Conservation (phyloP, 2,329 filamentous ascomycete species). For the Fusarium longipes region DNA sequence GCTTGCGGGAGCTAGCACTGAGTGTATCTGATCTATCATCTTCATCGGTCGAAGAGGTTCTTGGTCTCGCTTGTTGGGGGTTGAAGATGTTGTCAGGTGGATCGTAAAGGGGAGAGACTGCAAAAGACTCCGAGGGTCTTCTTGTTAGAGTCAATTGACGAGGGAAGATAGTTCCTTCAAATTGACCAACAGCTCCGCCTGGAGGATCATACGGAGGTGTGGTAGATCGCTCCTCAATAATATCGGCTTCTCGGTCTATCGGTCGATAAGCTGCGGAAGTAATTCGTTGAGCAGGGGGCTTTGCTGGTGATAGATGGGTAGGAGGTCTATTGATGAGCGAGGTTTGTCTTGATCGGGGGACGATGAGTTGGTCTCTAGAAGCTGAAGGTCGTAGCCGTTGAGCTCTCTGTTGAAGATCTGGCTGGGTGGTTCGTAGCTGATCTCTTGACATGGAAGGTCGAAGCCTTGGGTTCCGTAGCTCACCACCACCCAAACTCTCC, state of each 20-base stretch:
- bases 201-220: conserved; percentile 43
- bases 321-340: conserved; percentile 37
- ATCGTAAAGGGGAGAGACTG: conserved; percentile 42
- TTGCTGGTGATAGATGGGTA: conserved; percentile 33
- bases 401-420: conserved; percentile 49
- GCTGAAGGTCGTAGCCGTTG: conserved; percentile 55
- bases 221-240: conserved; percentile 43
- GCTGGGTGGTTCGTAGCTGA: conserved; percentile 48
- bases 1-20: conserved; percentile 43
- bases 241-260: conserved; percentile 29
- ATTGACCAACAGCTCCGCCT: conserved; percentile 36
- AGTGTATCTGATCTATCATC: conserved; percentile 34
- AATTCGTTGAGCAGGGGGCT: conserved; percentile 21
- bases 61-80: conserved; percentile 24
- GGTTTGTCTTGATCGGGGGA: conserved; percentile 39
- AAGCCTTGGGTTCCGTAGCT: conserved; percentile 56
- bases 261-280: conserved; percentile 40
- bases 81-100: conserved; percentile 35
- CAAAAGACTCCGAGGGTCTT: conserved; percentile 47
- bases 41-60: conserved; percentile 39
- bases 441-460: conserved; percentile 56
- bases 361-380: conserved; percentile 54
- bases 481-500: conserved; percentile 46
- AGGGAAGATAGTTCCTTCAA: conserved; percentile 42
- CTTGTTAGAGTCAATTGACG: conserved; percentile 49